Evolutionary conservation across 164 flowering plant species (phyloP).

Genomic region (Warburgia ugandensis): DNA sequence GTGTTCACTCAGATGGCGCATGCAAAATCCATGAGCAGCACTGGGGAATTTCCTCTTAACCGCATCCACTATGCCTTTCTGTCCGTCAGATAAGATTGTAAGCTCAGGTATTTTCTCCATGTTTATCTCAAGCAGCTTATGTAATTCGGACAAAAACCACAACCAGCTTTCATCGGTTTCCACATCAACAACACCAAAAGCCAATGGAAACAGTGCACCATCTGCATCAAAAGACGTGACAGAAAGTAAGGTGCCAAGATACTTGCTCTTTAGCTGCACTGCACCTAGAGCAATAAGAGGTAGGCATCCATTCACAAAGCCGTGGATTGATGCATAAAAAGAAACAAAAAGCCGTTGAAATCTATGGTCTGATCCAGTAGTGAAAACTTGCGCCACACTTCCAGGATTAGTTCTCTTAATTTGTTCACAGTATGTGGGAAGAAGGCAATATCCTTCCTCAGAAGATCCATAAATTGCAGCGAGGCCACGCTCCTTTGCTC

Average conservation of each 20-base stretch:
- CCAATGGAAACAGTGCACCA: slow-evolving; percentile 74
- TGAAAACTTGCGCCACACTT: slow-evolving; percentile 57
- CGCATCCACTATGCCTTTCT: slow-evolving; percentile 49
- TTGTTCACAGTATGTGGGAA: slow-evolving; percentile 68
- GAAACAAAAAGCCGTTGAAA: slow-evolving; percentile 67
- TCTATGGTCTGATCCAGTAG: slow-evolving; percentile 52
- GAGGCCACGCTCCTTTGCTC: slow-evolving; percentile 74
- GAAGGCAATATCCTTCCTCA: slow-evolving; percentile 74
- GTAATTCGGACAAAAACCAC: slow-evolving; percentile 71
- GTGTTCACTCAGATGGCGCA: slow-evolving; percentile 61
- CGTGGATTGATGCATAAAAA: slow-evolving; percentile 54
- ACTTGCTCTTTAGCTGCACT: slow-evolving; percentile 64
- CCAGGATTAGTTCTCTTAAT: slow-evolving; percentile 65
- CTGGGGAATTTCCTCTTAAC: slow-evolving; percentile 52
- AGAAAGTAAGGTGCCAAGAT: slow-evolving; percentile 65
- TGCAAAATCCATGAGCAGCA: slow-evolving; percentile 52
- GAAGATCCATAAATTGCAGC: slow-evolving; percentile 77
- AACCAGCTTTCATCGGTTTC: slow-evolving; percentile 81
- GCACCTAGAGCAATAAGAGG: slow-evolving; percentile 64
- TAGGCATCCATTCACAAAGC: slow-evolving; percentile 66
- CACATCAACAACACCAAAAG: slow-evolving; percentile 74
- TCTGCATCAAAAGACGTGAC: slow-evolving; percentile 76
- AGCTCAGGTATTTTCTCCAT: slow-evolving; percentile 38
- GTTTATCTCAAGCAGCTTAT: slow-evolving; percentile 50
- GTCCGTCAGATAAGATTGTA: slow-evolving; percentile 56